phyloP scores from a whole-genome alignment of 192 early-diverging fungal species.

The Dissophora globulifera region DNA sequence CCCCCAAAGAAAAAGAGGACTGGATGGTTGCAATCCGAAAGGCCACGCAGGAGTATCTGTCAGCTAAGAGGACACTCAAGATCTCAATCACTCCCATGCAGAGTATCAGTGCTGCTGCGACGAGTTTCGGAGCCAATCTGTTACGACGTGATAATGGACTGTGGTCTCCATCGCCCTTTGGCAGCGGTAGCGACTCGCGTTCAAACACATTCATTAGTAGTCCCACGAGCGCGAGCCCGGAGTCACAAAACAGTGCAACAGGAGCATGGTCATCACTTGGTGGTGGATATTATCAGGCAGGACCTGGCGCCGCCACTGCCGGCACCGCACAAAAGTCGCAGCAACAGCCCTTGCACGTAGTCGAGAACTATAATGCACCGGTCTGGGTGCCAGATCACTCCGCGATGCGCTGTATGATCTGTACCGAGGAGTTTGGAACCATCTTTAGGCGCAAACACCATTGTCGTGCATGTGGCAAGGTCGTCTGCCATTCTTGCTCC shows the following conservation, averaged over 20 bases:
- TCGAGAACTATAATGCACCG: conserved; percentile 75
- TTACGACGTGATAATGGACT: conserved; percentile 32
- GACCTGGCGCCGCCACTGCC: too few relatives aligned
- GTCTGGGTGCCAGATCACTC: conserved; percentile 81
- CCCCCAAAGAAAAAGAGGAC: conserved; percentile 61
- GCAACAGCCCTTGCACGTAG: conserved; percentile 61
- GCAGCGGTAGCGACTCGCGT: conserved; percentile 12
- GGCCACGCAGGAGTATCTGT: conserved; percentile 66
- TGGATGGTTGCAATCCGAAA: conserved; percentile 74
- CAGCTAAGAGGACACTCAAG: conserved; percentile 69
- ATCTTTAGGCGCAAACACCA: conserved; percentile 79
- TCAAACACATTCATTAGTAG: not conserved
- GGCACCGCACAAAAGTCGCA: not conserved
- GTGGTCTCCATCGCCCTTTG: conserved; percentile 20
- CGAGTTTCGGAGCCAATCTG: conserved; percentile 26
- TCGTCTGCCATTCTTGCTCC: conserved; percentile 81
- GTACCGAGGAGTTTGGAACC: conserved; percentile 71
- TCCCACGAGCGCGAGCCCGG: not conserved
- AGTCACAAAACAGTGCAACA: too few relatives aligned
- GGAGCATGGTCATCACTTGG: not conserved
- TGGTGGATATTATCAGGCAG: not conserved
- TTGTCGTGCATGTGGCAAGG: conserved; percentile 81
- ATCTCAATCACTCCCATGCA: conserved; percentile 52
- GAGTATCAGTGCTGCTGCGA: conserved; percentile 35
- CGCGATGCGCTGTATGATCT: conserved; percentile 75